These are phyloP conservation scores for Hyparrhenia diplandra DNA, from an alignment of 176 grass and related monocot genomes.

Conservation along the genomic window DNA sequence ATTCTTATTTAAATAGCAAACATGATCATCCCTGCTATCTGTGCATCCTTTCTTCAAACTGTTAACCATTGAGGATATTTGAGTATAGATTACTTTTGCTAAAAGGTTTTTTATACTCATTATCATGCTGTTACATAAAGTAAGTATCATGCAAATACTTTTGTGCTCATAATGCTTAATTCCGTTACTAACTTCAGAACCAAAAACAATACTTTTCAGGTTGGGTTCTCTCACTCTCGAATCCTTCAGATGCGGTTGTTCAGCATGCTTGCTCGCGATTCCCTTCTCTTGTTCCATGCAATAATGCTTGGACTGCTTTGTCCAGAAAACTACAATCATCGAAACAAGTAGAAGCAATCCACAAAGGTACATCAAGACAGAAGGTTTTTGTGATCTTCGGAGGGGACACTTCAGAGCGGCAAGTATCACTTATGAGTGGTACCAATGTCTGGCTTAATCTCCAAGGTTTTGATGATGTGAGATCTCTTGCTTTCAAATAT, in stretches of 20 bases:
- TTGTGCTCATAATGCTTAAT: conserved; percentile 14
- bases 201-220: conserved; percentile 44
- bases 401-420: conserved; percentile 90
- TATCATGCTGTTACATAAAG: conserved; percentile 12
- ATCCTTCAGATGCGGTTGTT: conserved; percentile 82
- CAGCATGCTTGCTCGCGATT: conserved; percentile 79
- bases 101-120: conserved; percentile 13
- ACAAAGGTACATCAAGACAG: conserved; percentile 27
- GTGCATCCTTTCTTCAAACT: not conserved
- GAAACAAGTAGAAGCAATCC: conserved; percentile 27
- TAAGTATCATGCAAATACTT: conserved; percentile 6
- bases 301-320: conserved; percentile 61
- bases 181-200: not conserved
- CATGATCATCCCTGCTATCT: conserved; percentile 11
- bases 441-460: conserved; percentile 99
- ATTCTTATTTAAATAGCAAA: not conserved
- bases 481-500: conserved; percentile 24
- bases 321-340: conserved; percentile 47
- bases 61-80: not conserved
- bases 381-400: conserved; percentile 96
- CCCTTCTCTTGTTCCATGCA: conserved; percentile 63
- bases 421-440: conserved; percentile 98
- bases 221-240: conserved; percentile 89
- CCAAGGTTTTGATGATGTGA: conserved; percentile 92
- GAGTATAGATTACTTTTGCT: not conserved